Percentiles rank a stretch among this genome's conserved stretches.
phyloP scores from a whole-genome alignment of 495 filamentous ascomycete genomes.

The Cryomyces minteri region DNA sequence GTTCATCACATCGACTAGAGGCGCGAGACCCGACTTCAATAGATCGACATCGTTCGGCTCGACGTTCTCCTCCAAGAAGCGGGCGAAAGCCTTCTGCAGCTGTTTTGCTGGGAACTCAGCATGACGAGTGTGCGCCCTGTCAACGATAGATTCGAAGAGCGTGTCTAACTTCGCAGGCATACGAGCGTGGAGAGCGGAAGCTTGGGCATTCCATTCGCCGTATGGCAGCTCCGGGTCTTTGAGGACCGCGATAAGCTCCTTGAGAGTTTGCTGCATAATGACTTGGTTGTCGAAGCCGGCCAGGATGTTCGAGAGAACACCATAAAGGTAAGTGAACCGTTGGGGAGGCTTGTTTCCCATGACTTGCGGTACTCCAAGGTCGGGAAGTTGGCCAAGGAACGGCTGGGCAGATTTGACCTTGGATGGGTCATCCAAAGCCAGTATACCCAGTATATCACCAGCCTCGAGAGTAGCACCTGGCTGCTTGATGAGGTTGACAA shows the following conservation, averaged over 20 bases:
- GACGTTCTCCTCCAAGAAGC: conserved; percentile 82
- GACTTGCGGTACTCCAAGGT: conserved; percentile 68
- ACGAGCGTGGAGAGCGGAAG: conserved; percentile 82
- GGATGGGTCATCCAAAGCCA: conserved; percentile 87
- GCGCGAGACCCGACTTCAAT: conserved; percentile 55
- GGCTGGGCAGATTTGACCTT: conserved; percentile 94
- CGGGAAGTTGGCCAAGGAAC: conserved; percentile 84
- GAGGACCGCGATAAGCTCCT: conserved; percentile 78
- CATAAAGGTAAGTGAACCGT: conserved; percentile 56
- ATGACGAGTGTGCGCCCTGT: conserved; percentile 55
- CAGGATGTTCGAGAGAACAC: conserved; percentile 74
- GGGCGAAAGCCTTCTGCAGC: conserved; percentile 60
- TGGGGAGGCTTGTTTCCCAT: conserved; percentile 87
- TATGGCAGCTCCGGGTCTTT: conserved; percentile 83
- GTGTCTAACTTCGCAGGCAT: conserved; percentile 89
- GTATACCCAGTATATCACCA: conserved; percentile 95
- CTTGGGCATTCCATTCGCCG: conserved; percentile 89
- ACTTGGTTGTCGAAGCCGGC: conserved; percentile 94
- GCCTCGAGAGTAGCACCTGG: conserved; percentile 95
- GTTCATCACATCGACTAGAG: conserved; percentile 63
- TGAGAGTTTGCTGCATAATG: conserved; percentile 77
- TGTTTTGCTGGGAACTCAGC: conserved; percentile 87
- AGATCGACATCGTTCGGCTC: conserved; percentile 45
- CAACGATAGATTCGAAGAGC: conserved; percentile 63
- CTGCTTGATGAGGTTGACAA: conserved; percentile 97